Conservation (phyloP, 306 rosid genomes). For the Albizia julibrissin region DNA sequence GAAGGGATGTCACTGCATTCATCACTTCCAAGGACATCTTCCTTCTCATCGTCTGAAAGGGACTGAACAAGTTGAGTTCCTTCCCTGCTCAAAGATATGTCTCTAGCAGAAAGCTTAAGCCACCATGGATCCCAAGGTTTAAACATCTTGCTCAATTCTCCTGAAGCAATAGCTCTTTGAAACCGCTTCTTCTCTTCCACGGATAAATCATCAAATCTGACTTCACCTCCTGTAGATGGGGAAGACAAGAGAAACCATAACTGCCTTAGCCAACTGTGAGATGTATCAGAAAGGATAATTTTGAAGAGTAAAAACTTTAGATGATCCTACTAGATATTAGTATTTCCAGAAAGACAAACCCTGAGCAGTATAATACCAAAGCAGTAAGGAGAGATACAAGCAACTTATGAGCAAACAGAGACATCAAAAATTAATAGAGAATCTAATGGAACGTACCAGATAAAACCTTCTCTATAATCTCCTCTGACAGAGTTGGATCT, state of each 20-base stretch:
- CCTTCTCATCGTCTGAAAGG: conserved; percentile 45
- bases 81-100: conserved; percentile 68
- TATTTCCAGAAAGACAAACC: not conserved
- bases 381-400: not conserved
- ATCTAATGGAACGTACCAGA: conserved; percentile 54
- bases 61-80: conserved; percentile 83
- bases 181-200: conserved; percentile 77
- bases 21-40: conserved; percentile 34
- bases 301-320: not conserved
- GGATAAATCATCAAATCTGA: conserved; percentile 76
- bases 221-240: conserved; percentile 62
- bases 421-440: not conserved
- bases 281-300: not conserved
- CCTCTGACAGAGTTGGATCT: conserved; percentile 70
- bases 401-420: conserved; percentile 14
- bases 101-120: conserved; percentile 71
- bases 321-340: not conserved
- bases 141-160: conserved; percentile 88
- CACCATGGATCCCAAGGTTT: conserved; percentile 99
- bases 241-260: conserved; percentile 19
- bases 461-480: conserved; percentile 54
- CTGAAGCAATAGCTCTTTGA: conserved; percentile 80
- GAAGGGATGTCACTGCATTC: conserved; percentile 59
- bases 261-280: conserved; percentile 29
- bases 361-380: not conserved